These are phyloP conservation scores for Rubroboletus pulcherrimus DNA, from an alignment of 768 basidiomycete genomes.

Conservation along the genomic window DNA sequence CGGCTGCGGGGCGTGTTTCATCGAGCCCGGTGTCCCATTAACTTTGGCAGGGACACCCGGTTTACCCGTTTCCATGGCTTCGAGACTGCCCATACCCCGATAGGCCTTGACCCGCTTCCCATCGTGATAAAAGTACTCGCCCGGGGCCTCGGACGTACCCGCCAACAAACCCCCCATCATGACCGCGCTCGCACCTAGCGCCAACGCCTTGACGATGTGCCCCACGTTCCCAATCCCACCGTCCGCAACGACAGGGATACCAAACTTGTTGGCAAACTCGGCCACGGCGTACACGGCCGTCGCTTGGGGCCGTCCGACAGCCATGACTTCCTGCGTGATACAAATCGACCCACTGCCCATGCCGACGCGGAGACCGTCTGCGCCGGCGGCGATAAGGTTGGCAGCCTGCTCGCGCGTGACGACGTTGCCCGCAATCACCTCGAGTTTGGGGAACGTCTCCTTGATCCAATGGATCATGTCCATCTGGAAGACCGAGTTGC, in stretches of 20 bases:
- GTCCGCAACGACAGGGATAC: constrained; percentile 95
- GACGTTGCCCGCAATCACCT: constrained; percentile 96
- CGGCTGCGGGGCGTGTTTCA: constrained; percentile 48
- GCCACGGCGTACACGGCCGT: constrained; percentile 97
- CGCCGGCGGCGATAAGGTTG: constrained; percentile 87
- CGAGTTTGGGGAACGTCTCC: constrained; percentile 73
- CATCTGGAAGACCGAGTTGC: constrained; percentile 89
- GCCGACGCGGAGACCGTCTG: constrained; percentile 91
- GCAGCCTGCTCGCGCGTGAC: constrained; percentile 98
- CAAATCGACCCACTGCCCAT: constrained; percentile 99
- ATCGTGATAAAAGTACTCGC: constrained; percentile 99
- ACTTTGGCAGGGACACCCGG: constrained; percentile 26
- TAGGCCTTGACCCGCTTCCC: constrained; percentile 99
- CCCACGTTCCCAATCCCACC: constrained; percentile 95
- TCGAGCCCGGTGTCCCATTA: constrained; percentile 27
- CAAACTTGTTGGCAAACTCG: constrained; percentile 90
- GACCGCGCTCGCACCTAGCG: constrained; percentile 91
- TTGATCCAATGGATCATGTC: constrained; percentile 97
- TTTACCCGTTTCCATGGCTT: constrained; percentile 86
- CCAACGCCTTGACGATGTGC: constrained; percentile 94
- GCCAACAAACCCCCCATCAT: constrained; percentile 99
- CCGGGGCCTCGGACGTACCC: constrained; percentile 94
- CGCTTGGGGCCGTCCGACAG: constrained; percentile 96
- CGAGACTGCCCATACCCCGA: constrained; percentile 96
- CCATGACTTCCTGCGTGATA: constrained; percentile 99